These are phyloP conservation scores for Abrus pulchellus DNA, from an alignment of 306 rosid species.

Conservation along the genomic window DNA sequence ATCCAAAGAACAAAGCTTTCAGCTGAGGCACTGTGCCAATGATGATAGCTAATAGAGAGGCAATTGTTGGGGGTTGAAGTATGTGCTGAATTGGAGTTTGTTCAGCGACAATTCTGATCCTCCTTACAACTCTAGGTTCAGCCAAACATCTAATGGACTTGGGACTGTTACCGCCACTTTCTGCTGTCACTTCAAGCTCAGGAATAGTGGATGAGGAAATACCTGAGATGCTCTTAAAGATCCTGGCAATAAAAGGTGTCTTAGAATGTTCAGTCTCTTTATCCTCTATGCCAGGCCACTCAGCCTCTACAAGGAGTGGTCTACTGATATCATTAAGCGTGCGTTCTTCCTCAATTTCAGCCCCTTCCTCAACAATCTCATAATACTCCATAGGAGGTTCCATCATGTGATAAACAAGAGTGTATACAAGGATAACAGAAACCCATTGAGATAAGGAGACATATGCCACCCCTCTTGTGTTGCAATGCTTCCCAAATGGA, in stretches of 20 bases:
- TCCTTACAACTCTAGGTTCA: conserved; percentile 82
- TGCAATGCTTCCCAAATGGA: conserved; percentile 82
- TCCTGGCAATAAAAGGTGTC: conserved; percentile 77
- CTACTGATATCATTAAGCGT: conserved; percentile 64
- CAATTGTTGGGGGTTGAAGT: conserved; percentile 91
- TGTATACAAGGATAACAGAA: conserved; percentile 86
- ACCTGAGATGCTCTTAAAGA: conserved; percentile 66
- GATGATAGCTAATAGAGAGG: conserved; percentile 82
- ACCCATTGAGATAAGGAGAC: conserved; percentile 92
- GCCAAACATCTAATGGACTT: conserved; percentile 81
- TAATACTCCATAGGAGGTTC: conserved; percentile 85
- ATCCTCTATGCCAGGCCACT: conserved; percentile 97
- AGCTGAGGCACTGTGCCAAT: conserved; percentile 79
- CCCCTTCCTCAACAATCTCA: conserved; percentile 75
- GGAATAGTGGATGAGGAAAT: conserved; percentile 59
- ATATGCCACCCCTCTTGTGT: conserved; percentile 86
- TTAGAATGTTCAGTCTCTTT: conserved; percentile 89
- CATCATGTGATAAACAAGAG: conserved; percentile 96
- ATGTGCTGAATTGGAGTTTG: conserved; percentile 86
- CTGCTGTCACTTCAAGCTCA: conserved; percentile 58
- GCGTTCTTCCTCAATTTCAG: conserved; percentile 54
- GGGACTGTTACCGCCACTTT: conserved; percentile 64
- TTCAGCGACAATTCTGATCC: conserved; percentile 79
- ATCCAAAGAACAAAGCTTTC: conserved; percentile 74
- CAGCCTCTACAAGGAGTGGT: conserved; percentile 92